Conservation (phyloP, 1,284 basidiomycete genomes). For the Pterulicium gracile region DNA sequence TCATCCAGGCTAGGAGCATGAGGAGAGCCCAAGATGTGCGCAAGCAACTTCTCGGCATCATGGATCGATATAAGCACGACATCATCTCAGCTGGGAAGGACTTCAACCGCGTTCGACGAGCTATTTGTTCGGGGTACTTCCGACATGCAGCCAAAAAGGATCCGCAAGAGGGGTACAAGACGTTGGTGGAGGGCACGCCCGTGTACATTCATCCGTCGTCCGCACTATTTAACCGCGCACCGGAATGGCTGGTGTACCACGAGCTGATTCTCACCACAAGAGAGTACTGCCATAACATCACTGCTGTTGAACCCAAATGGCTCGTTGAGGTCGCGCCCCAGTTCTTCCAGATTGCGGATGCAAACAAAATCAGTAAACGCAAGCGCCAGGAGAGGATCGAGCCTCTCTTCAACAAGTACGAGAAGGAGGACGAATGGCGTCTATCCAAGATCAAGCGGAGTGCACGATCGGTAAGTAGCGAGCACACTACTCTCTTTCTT, state of each 20-base stretch:
- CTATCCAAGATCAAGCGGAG: constrained; percentile 82
- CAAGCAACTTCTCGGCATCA: constrained; percentile 61
- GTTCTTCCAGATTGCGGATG: constrained; percentile 96
- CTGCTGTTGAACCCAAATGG: constrained; percentile 97
- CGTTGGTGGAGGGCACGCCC: constrained; percentile 92
- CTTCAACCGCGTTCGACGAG: constrained; percentile 88
- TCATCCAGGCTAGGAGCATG: constrained; percentile 95
- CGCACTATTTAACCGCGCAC: constrained; percentile 91
- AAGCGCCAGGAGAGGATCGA: constrained; percentile 98
- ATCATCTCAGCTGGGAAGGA: constrained; percentile 87
- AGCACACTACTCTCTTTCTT: neutral
- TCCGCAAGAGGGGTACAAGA: constrained; percentile 94
- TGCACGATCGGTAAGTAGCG: constrained; percentile 60
- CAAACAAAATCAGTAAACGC: constrained; percentile 92
- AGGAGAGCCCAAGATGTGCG: constrained; percentile 95
- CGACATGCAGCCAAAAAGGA: constrained; percentile 95
- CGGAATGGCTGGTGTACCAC: constrained; percentile 56
- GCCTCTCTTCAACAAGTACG: constrained; percentile 82
- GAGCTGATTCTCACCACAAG: constrained; percentile 54
- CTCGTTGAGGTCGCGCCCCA: constrained; percentile 95
- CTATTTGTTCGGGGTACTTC: constrained; percentile 97
- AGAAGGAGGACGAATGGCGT: constrained; percentile 87
- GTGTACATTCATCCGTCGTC: constrained; percentile 97
- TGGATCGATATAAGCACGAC: constrained; percentile 83
- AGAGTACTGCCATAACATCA: constrained; percentile 96